These are phyloP conservation scores for Chenopodium berlandieri DNA, from an alignment of 148 eudicot species.

Conservation along the genomic window DNA sequence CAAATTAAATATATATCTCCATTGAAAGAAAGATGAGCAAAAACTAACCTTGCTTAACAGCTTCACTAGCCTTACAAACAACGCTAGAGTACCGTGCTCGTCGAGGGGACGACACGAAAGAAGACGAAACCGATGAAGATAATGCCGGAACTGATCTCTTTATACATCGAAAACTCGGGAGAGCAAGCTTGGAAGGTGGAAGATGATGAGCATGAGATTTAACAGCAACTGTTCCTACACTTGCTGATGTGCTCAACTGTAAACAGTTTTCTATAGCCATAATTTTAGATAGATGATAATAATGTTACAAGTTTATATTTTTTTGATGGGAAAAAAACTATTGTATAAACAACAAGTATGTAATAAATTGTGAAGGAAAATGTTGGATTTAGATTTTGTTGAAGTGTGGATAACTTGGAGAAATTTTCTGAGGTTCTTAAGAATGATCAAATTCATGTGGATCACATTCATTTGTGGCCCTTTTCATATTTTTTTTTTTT, in stretches of 20 bases:
- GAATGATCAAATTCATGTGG: slow-evolving; percentile 38
- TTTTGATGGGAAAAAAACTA: too few relatives aligned
- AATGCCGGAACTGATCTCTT: slow-evolving; percentile 20
- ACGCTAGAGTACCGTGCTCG: slow-evolving; percentile 29
- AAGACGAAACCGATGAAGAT: slow-evolving; percentile 26
- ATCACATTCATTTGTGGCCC: slow-evolving; percentile 18
- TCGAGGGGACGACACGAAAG: slow-evolving; percentile 11
- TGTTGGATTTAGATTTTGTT: background rate
- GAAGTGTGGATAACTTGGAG: slow-evolving; percentile 22
- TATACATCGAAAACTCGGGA: slow-evolving; percentile 30
- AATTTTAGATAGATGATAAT: background rate
- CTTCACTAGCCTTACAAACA: slow-evolving; percentile 54
- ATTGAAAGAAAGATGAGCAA: too few relatives aligned
- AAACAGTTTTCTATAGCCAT: slow-evolving; percentile 34
- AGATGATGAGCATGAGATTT: slow-evolving; percentile 17
- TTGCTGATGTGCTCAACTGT: slow-evolving; percentile 33
- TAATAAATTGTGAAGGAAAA: background rate
- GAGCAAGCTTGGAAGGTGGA: slow-evolving; percentile 11
- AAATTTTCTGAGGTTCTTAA: slow-evolving; percentile 24
- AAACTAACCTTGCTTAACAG: slow-evolving; percentile 44
- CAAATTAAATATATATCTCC: too few relatives aligned
- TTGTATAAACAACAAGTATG: too few relatives aligned
- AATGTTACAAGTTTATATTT: too few relatives aligned
- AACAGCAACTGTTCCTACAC: slow-evolving; percentile 25
- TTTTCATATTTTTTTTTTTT: background rate